Percentiles rank a stretch among this genome's conserved stretches.
phyloP scores from a whole-genome alignment of 371 early-diverging fungal genomes.

The Rhizopus arrhizus region DNA sequence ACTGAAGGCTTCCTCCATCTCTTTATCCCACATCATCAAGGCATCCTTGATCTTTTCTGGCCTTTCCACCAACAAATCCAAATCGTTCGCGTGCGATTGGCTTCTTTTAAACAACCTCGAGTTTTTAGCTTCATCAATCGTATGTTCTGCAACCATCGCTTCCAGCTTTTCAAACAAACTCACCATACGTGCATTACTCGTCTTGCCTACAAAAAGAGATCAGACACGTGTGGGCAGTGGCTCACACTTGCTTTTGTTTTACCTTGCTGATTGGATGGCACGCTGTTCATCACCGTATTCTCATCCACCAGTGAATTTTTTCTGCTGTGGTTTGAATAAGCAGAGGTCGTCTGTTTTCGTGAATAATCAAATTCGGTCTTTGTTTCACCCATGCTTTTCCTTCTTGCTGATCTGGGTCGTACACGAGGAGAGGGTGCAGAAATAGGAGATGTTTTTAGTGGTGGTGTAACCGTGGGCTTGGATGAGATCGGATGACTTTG shows the following conservation, averaged over 20 bases:
- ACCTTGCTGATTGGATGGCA: neutral
- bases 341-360: constrained; percentile 14
- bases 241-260: too few relatives aligned
- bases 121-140: constrained; percentile 23
- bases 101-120: constrained; percentile 13
- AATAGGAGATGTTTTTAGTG: constrained; percentile 16
- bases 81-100: constrained; percentile 2
- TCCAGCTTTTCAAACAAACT: constrained; percentile 36
- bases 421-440: constrained; percentile 23
- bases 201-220: neutral
- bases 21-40: constrained; percentile 33
- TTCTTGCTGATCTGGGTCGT: constrained; percentile 13
- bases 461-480: constrained; percentile 8
- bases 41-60: constrained; percentile 30
- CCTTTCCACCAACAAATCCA: constrained; percentile 6
- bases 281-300: neutral
- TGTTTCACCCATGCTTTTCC: neutral
- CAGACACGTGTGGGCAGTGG: neutral
- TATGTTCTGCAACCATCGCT: constrained; percentile 35
- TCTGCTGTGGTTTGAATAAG: constrained; percentile 14
- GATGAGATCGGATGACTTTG: constrained; percentile 16
- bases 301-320: constrained; percentile 26
- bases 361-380: neutral
- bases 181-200: constrained; percentile 15
- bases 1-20: constrained; percentile 27